Conservation (phyloP, 2,329 filamentous ascomycete species). For the Cryphonectria parasitica region DNA sequence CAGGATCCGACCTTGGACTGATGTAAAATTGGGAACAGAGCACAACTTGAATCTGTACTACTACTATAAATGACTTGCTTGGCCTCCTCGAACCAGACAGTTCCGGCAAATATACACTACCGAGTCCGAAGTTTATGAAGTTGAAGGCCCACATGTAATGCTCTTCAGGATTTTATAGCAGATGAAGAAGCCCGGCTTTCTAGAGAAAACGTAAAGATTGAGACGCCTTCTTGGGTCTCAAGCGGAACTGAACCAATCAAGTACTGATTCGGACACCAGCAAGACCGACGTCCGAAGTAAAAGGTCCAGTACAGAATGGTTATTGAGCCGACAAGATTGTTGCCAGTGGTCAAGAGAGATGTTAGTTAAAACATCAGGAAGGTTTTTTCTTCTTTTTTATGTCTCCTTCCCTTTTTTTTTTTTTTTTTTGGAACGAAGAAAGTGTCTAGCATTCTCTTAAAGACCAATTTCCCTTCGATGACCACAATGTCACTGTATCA, state of each 20-base stretch:
- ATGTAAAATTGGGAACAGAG: neutral
- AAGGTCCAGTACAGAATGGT: neutral
- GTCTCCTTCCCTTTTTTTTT: too few relatives aligned
- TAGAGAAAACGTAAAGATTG: neutral
- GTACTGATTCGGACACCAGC: neutral
- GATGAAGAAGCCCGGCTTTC: neutral
- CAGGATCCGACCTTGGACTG: neutral
- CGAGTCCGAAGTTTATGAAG: too few relatives aligned
- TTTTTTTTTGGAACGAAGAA: too few relatives aligned
- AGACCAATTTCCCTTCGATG: neutral
- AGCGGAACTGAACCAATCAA: neutral
- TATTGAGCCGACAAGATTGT: neutral
- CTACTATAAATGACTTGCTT: neutral
- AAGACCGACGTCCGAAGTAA: neutral
- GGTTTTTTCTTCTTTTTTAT: too few relatives aligned
- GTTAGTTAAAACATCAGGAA: neutral
- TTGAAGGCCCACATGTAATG: neutral
- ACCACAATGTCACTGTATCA: too few relatives aligned
- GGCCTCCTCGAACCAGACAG: neutral
- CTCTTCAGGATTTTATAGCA: neutral
- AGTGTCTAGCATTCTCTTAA: neutral
- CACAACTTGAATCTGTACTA: neutral
- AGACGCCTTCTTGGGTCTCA: neutral
- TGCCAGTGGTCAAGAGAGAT: neutral
- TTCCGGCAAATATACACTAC: neutral